Base-by-base conservation (phyloP, 441 rosid genomes). In the Raphanus hybrid region DNA sequence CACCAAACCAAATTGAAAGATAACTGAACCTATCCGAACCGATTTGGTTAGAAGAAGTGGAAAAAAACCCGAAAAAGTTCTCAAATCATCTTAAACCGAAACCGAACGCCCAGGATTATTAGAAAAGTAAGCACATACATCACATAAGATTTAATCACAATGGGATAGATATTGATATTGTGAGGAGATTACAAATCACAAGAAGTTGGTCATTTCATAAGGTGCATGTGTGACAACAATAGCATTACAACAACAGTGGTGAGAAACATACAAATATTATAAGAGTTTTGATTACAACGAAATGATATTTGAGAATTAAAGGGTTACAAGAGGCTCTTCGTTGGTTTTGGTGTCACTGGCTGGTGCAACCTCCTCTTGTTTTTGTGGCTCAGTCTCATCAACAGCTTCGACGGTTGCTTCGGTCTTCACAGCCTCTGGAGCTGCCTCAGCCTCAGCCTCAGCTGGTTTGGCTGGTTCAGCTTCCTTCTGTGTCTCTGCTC, bases 241-340 rank as follows among this genome's bases (percentile, higher is more conserved):
- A 41, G 29, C 43, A 43, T 52, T 64, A 54, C 69, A 64, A 34
- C 34, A 29, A 43, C n/a, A 43, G 27, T 32, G 62, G 32, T 29
- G 39, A 64, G 26, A 32, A 69, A 37, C 54, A 48, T 71, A 74
- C 23, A 64, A 32, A 64, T 23, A 29, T 29, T 0, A 29, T 68
- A 48, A 67, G 34, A 29, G 34, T 29, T 23, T 29, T n/a, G 61
- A 9, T 9, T 43, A 29, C 34, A 29, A 29, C 34, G 34, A 29
- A 29, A 29, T 29, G 5, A 55, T 39, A 29, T 32, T 68, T 68
- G 35, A 39, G 35, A 37, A 65, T 82, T 75, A 85, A 48, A 70
- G 58, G 41, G 75, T 39, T 39, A 78, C 70, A 29, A 78, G 79
- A 73, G 85, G 80, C 57, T 77, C 76, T 10, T 66, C 75, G 0